Base-by-base conservation (phyloP, 768 basidiomycete species). In the Suillus lakei region DNA sequence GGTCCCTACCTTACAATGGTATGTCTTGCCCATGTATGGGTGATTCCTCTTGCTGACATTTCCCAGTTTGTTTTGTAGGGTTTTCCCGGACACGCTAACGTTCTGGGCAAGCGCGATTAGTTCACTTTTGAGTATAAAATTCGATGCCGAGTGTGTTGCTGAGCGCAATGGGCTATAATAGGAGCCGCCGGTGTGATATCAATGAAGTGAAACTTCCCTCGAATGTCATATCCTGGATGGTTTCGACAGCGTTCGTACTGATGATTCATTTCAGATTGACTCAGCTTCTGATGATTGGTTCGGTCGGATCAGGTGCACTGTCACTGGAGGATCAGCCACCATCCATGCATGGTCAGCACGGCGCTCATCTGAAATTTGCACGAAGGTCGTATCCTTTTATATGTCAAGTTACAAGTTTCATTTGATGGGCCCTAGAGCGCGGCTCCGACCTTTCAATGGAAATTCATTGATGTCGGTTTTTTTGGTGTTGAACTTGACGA, bases 281-380 rank as follows among this genome's bases (percentile, higher is more conserved):
- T 30, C 30, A 30, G 54, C 34, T 36, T 55, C 54, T 55, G 54
- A 34, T 55, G 34, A 56, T 56, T 56, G 55, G 34, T 32, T 54
- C 53, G 30, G 30, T 54, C 53, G 53, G 53, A 54, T 54, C 53
- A 54, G 30, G 51, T 53, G 51, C 16, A 30, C 18, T 53, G 28
- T 18, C 15, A 28, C 4, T 53, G 28, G 18, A 53, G 18, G 51
- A 53, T 53, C 51, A 53, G 51, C 18, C 18, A 50, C 18, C 1
- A 18, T 46, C 44, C 44, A 10, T 46, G 44, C 44, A 46, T 23
- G 44, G 44, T 53, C 32, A 34, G 32, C 32, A 54, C 32, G n/a
- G 30, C 30, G 12, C 30, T n/a, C n/a, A n/a, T n/a, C n/a, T n/a
- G n/a, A n/a, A n/a, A n/a, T n/a, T n/a, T n/a, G n/a, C n/a, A n/a